phyloP scores from a whole-genome alignment of 2,329 filamentous ascomycete genomes.

The Drechslerella dactyloides region DNA sequence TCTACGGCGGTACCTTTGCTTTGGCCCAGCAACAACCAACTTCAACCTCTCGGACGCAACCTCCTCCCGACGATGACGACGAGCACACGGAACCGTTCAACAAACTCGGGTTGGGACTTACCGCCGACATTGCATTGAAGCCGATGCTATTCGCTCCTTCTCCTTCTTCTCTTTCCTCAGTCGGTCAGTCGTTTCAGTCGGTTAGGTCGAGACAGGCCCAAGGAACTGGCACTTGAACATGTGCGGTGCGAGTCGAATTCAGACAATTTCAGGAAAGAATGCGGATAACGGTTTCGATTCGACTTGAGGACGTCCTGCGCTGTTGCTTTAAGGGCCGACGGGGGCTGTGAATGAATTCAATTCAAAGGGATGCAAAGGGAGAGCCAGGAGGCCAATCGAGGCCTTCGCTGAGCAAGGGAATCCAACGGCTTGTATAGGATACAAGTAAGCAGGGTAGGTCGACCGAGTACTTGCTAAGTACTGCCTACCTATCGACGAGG shows the following conservation, averaged over 20 bases:
- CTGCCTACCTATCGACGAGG: slow-evolving; percentile 23
- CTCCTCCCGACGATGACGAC: background rate
- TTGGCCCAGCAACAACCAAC: slow-evolving; percentile 14
- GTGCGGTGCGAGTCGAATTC: slow-evolving; percentile 23
- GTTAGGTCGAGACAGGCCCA: slow-evolving; percentile 8
- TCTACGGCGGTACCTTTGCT: background rate
- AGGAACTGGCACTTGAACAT: slow-evolving; percentile 24
- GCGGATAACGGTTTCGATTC: slow-evolving; percentile 11
- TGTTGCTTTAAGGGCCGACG: slow-evolving; percentile 29
- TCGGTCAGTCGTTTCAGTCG: slow-evolving; percentile 6
- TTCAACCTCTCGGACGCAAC: background rate
- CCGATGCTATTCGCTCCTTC: slow-evolving; percentile 15
- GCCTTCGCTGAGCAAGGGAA: slow-evolving; percentile 1
- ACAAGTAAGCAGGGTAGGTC: slow-evolving; percentile 2
- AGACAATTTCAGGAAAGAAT: slow-evolving; percentile 45
- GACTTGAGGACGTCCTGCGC: slow-evolving; percentile 30
- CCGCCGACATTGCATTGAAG: slow-evolving; percentile 12
- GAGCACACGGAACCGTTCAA: background rate
- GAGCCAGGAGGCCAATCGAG: slow-evolving; percentile 8
- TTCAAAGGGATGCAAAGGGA: slow-evolving; percentile 5
- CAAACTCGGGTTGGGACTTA: background rate
- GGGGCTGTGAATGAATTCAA: slow-evolving; percentile 15
- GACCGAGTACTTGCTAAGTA: background rate
- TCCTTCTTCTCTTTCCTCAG: slow-evolving; percentile 14
- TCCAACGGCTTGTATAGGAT: background rate